A percentile compares a stretch with the other conserved stretches of the same genome.
These are phyloP conservation scores for Urochloa ruziziensis DNA, from an alignment of 176 grass and related monocot genomes.

Conservation along the genomic window DNA sequence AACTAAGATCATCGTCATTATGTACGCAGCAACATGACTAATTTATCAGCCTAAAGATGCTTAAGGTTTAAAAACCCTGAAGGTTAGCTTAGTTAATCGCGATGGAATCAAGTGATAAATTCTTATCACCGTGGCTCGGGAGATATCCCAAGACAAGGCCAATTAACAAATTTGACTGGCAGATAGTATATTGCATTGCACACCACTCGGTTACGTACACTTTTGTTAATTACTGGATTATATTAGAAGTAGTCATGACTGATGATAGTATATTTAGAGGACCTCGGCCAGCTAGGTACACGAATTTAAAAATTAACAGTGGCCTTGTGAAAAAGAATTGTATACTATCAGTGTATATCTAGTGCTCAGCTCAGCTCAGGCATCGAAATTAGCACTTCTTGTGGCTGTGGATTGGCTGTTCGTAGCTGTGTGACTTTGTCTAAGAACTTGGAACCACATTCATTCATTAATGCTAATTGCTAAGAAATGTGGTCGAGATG, in stretches of 20 bases:
- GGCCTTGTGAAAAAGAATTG: background rate
- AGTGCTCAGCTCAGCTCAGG: background rate
- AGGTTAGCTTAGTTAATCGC: background rate
- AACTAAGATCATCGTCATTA: background rate
- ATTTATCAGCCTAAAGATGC: background rate
- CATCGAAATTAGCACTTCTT: slow-evolving; percentile 7
- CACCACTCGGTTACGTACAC: background rate
- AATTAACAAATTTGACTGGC: background rate
- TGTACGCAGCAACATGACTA: background rate
- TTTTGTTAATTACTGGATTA: background rate
- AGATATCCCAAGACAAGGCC: background rate
- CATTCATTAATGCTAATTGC: background rate
- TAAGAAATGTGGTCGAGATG: background rate
- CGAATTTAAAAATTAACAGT: background rate
- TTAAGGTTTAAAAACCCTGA: background rate
- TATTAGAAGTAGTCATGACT: background rate
- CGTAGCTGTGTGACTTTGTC: background rate
- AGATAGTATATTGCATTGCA: background rate
- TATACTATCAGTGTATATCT: too few relatives aligned
- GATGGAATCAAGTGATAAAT: background rate
- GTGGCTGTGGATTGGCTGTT: background rate
- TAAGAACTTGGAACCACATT: background rate
- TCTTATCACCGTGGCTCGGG: background rate
- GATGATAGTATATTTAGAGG: background rate
- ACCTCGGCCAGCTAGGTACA: slow-evolving; percentile 30